A percentile compares a stretch with the other conserved stretches of the same genome.
Conservation (phyloP, 352 stramenopile species). For the Pythium aristosporum region DNA sequence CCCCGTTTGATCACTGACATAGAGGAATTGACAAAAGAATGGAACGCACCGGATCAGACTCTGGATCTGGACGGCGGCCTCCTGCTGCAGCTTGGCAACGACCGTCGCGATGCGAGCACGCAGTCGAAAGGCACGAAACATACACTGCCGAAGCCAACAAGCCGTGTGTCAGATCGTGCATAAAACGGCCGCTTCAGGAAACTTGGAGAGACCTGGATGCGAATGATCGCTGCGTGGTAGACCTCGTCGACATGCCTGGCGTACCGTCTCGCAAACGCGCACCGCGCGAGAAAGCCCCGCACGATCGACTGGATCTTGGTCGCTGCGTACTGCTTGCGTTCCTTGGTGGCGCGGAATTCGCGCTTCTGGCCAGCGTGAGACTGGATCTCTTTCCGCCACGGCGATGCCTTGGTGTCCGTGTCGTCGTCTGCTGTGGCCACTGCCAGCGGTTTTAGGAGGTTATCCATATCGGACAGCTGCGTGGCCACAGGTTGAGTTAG, state of each 20-base stretch:
- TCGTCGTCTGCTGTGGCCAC: background rate
- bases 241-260: conserved; percentile 44
- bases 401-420: background rate
- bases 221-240: conserved; percentile 37
- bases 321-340: conserved; percentile 40
- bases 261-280: conserved; percentile 40
- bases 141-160: conserved; percentile 23
- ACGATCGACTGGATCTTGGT: conserved; percentile 47
- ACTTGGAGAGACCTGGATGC: conserved; percentile 41
- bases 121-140: conserved; percentile 44
- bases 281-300: conserved; percentile 50
- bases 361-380: conserved; percentile 44
- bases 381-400: conserved; percentile 54
- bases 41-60: conserved; percentile 42
- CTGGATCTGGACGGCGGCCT: conserved; percentile 56
- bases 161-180: conserved; percentile 10
- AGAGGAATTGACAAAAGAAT: conserved; percentile 13
- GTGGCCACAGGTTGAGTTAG: background rate
- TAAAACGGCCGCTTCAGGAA: background rate
- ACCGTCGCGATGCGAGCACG: conserved; percentile 42
- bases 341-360: conserved; percentile 36
- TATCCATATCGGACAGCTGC: conserved; percentile 57
- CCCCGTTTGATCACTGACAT: background rate
- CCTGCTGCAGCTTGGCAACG: conserved; percentile 38
- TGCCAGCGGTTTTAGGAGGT: conserved; percentile 24